These are phyloP conservation scores for Paecilomyces variotii DNA, from an alignment of 2,329 filamentous ascomycete species.

Conservation along the genomic window DNA sequence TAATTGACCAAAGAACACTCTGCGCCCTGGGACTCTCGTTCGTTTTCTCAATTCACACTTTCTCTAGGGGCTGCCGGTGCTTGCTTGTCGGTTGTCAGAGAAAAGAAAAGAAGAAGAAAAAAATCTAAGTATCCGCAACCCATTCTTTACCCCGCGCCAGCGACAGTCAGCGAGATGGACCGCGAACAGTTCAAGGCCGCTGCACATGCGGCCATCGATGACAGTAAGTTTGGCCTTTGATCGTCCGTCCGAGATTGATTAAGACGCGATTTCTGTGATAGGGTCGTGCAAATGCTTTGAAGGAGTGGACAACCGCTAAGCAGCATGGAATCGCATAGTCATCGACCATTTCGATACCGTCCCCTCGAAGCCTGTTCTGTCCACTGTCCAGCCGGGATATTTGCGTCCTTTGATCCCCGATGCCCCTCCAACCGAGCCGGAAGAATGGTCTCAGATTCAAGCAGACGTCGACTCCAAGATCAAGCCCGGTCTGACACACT, in stretches of 20 bases:
- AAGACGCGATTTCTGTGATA: neutral
- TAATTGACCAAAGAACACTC: neutral
- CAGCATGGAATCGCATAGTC: slow-evolving; percentile 45
- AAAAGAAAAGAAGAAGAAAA: neutral
- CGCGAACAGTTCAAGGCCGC: slow-evolving; percentile 68
- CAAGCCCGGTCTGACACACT: slow-evolving; percentile 86
- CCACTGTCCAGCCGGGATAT: slow-evolving; percentile 76
- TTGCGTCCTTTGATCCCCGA: slow-evolving; percentile 69
- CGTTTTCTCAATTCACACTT: neutral
- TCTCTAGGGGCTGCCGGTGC: neutral
- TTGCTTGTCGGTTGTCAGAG: neutral
- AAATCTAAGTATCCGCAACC: neutral
- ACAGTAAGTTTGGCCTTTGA: slow-evolving; percentile 52
- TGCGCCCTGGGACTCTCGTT: neutral
- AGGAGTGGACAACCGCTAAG: neutral
- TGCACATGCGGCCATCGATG: slow-evolving; percentile 70
- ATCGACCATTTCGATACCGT: slow-evolving; percentile 76
- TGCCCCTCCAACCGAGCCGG: slow-evolving; percentile 59
- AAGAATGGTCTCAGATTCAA: slow-evolving; percentile 68
- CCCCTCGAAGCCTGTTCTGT: slow-evolving; percentile 61
- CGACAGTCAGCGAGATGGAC: slow-evolving; percentile 52
- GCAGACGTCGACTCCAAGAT: slow-evolving; percentile 79
- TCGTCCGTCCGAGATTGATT: slow-evolving; percentile 1
- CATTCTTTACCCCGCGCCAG: neutral
- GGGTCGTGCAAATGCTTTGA: neutral